Evolutionary conservation across 257 asterid genomes (phyloP).

Genomic region (Ligustrum vulgare): DNA sequence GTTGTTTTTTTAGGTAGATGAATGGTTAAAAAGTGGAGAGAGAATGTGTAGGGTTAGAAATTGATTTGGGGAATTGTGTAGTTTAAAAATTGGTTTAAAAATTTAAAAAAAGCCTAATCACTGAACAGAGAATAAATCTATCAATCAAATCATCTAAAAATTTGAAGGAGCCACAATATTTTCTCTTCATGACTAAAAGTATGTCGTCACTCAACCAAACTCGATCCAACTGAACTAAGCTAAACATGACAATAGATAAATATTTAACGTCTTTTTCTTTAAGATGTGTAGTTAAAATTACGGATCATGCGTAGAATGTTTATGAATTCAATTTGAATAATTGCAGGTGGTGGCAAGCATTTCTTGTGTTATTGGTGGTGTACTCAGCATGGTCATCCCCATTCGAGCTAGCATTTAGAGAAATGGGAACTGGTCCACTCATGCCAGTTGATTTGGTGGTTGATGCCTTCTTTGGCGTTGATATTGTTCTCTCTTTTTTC

Average conservation of each 20-base stretch:
- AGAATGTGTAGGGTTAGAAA: too few species aligned
- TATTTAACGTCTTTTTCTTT: too few species aligned
- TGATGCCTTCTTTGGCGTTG: constrained; percentile 69
- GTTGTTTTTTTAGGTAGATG: too few species aligned
- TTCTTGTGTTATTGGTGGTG: constrained; percentile 75
- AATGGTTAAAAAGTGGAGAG: too few species aligned
- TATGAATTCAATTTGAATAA: background rate
- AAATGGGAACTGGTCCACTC: constrained; percentile 60
- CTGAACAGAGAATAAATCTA: too few species aligned
- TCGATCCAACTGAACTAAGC: too few species aligned
- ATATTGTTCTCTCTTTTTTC: constrained; percentile 79
- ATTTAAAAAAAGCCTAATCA: too few species aligned
- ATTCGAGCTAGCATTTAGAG: constrained; percentile 78
- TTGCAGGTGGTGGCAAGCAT: constrained; percentile 82
- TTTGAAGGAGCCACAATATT: background rate
- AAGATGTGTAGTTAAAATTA: background rate
- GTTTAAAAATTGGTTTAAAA: too few species aligned
- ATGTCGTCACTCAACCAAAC: too few species aligned
- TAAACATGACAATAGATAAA: too few species aligned
- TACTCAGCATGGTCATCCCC: constrained; percentile 98
- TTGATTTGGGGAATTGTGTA: too few species aligned
- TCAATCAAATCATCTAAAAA: background rate
- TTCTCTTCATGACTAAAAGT: too few species aligned
- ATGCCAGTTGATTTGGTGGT: constrained; percentile 72
- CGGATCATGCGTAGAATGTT: background rate